These are phyloP conservation scores for Glycine latifolia DNA, from an alignment of 306 rosid genomes.

Conservation along the genomic window DNA sequence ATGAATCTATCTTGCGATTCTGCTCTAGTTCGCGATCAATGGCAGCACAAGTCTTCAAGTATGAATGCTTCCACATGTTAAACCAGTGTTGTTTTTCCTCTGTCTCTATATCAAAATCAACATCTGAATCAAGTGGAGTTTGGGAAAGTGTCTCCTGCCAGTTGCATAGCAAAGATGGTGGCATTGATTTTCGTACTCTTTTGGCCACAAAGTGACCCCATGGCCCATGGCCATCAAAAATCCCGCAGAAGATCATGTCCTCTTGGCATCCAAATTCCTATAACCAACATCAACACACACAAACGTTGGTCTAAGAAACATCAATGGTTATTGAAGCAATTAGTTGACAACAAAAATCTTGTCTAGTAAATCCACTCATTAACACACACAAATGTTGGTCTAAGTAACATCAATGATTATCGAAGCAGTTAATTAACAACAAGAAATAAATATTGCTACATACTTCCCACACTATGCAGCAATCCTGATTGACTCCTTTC, in stretches of 20 bases:
- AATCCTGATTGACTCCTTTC: constrained; percentile 88
- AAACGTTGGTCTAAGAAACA: neutral
- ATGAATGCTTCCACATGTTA: constrained; percentile 77
- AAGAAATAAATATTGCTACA: neutral
- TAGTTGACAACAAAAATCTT: neutral
- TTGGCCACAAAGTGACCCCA: constrained; percentile 95
- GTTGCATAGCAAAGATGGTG: constrained; percentile 66
- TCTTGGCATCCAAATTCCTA: constrained; percentile 94
- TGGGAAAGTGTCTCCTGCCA: constrained; percentile 83
- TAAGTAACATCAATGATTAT: neutral
- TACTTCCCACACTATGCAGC: constrained; percentile 97
- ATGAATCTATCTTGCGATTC: constrained; percentile 72
- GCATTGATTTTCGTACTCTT: constrained; percentile 73
- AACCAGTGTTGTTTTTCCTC: constrained; percentile 63
- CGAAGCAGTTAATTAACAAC: neutral
- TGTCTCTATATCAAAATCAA: constrained; percentile 43
- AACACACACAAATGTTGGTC: neutral
- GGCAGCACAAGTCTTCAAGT: constrained; percentile 77
- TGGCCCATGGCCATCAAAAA: constrained; percentile 87
- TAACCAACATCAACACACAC: constrained; percentile 15
- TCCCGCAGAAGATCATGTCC: constrained; percentile 84
- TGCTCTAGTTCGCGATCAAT: constrained; percentile 71
- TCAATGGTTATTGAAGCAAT: neutral
- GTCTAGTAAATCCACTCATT: too few relatives aligned
- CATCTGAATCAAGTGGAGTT: constrained; percentile 56